These are phyloP conservation scores for Melaleuca alternifolia DNA, from an alignment of 345 rosid species.

Conservation along the genomic window DNA sequence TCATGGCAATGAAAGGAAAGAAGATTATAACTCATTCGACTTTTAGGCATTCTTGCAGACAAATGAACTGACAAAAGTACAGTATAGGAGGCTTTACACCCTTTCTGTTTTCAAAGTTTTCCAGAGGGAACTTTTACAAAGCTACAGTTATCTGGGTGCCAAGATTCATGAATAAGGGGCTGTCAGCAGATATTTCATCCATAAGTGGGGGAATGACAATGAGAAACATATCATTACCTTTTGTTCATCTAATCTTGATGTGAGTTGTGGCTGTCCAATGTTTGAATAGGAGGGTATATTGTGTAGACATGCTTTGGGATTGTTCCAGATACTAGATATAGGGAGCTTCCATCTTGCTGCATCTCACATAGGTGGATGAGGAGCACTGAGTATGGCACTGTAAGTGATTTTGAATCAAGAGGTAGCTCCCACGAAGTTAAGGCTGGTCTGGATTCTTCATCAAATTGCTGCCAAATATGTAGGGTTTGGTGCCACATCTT, in stretches of 20 bases:
- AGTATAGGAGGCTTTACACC: constrained; percentile 58
- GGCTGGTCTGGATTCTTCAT: constrained; percentile 78
- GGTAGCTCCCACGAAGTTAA: constrained; percentile 43
- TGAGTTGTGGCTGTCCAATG: too few relatives aligned
- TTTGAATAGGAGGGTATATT: too few relatives aligned
- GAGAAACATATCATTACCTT: too few relatives aligned
- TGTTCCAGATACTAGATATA: too few relatives aligned
- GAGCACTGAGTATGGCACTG: constrained; percentile 52
- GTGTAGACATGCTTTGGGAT: too few relatives aligned
- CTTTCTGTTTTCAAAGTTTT: constrained; percentile 52
- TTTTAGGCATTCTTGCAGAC: constrained; percentile 56
- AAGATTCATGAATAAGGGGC: too few relatives aligned
- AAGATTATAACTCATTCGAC: constrained; percentile 62
- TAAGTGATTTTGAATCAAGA: constrained; percentile 45
- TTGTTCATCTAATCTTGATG: too few relatives aligned
- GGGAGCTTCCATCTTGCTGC: too few relatives aligned
- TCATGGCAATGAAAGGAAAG: constrained; percentile 70
- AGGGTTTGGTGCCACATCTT: constrained; percentile 53
- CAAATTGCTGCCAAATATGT: constrained; percentile 72
- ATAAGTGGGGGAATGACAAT: too few relatives aligned
- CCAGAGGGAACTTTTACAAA: constrained; percentile 65
- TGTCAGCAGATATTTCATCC: too few relatives aligned
- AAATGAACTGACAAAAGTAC: constrained; percentile 69
- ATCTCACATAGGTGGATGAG: constrained; percentile 73
- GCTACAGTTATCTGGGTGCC: constrained; percentile 45